Conservation (phyloP, 2,329 filamentous ascomycete species). For the Fusarium hainanense region DNA sequence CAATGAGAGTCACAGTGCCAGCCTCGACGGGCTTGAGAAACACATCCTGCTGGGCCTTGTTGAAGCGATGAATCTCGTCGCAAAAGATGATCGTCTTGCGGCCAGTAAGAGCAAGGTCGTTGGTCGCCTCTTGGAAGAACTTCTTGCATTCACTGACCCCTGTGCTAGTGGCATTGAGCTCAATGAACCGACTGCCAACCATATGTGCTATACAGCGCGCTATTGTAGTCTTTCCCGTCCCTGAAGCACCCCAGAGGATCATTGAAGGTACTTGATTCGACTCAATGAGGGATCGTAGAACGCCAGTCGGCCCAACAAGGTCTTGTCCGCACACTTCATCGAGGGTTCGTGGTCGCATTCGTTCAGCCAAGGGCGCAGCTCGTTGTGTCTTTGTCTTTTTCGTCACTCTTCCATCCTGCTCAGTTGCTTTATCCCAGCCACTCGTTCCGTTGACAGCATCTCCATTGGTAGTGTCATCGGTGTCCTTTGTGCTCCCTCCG, state of each 20-base stretch:
- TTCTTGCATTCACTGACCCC: constrained; percentile 93
- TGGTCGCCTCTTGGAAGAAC: constrained; percentile 85
- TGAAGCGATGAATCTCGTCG: constrained; percentile 95
- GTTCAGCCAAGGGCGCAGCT: constrained; percentile 87
- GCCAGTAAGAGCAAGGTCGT: constrained; percentile 82
- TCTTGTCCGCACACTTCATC: constrained; percentile 93
- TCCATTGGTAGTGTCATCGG: constrained; percentile 11
- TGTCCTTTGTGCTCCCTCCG: neutral
- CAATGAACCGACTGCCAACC: constrained; percentile 87
- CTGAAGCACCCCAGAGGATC: constrained; percentile 89
- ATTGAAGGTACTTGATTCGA: constrained; percentile 89
- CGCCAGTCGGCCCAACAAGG: constrained; percentile 84
- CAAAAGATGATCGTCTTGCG: constrained; percentile 96
- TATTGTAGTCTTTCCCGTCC: constrained; percentile 91
- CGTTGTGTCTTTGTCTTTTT: constrained; percentile 78
- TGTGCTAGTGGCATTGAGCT: constrained; percentile 92
- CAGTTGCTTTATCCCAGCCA: constrained; percentile 11
- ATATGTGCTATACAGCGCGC: constrained; percentile 87
- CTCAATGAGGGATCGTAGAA: constrained; percentile 88
- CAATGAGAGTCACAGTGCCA: constrained; percentile 90
- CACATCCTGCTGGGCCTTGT: constrained; percentile 92
- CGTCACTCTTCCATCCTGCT: constrained; percentile 54
- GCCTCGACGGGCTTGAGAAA: constrained; percentile 93
- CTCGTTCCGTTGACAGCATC: constrained; percentile 18
- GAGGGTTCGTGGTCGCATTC: constrained; percentile 86